Conservation (phyloP, 495 filamentous ascomycete species). For the Aspergillus panamensis region DNA sequence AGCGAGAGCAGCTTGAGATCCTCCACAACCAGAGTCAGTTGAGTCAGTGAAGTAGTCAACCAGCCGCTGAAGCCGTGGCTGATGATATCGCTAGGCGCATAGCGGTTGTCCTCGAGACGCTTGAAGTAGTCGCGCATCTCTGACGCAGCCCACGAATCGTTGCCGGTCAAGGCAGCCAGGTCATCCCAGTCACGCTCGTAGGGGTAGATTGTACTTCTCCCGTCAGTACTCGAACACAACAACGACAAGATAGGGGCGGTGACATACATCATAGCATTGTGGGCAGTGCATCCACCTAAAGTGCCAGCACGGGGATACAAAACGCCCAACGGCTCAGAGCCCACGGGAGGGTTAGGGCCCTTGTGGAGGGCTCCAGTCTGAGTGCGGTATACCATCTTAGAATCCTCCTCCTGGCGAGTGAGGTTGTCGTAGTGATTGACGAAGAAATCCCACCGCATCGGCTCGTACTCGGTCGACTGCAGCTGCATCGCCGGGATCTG, state of each 20-base stretch:
- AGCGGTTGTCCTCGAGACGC: conserved; percentile 52
- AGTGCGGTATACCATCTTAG: conserved; percentile 43
- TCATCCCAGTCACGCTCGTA: conserved; percentile 45
- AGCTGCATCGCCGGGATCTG: conserved; percentile 39
- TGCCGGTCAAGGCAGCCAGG: conserved; percentile 37
- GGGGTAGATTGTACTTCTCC: conserved; percentile 29
- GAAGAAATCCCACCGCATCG: conserved; percentile 45
- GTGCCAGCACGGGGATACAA: conserved; percentile 44
- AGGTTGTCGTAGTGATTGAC: conserved; percentile 42
- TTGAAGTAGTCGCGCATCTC: conserved; percentile 43
- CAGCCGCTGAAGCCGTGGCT: conserved; percentile 59
- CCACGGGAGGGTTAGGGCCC: conserved; percentile 32
- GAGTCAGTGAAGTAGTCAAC: conserved; percentile 50
- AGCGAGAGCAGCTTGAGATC: conserved; percentile 51
- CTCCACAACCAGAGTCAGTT: conserved; percentile 43
- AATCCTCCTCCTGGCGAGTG: conserved; percentile 34
- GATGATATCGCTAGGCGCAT: conserved; percentile 36
- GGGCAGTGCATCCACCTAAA: conserved; percentile 41
- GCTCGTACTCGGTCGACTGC: conserved; percentile 39
- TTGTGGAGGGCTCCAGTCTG: conserved; percentile 33
- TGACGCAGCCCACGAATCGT: conserved; percentile 34
- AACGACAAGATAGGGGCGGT: background rate
- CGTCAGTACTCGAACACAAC: background rate
- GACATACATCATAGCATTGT: conserved; percentile 45
- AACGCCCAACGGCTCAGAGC: conserved; percentile 36